phyloP scores from a whole-genome alignment of 148 eudicot genomes.

The Rhododendron molle region DNA sequence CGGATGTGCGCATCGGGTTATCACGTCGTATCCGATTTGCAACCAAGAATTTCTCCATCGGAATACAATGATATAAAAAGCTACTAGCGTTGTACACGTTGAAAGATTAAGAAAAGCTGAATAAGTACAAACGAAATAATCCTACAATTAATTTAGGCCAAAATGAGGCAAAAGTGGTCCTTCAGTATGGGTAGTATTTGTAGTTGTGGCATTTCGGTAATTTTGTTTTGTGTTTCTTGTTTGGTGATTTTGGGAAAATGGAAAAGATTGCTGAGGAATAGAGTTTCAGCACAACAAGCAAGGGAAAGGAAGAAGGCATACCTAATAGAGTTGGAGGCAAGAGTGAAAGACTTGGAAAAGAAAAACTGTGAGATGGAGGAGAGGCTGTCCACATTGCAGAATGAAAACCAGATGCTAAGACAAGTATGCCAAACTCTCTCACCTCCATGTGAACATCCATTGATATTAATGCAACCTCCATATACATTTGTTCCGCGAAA shows the following conservation, averaged over 20 bases:
- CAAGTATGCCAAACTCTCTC: background rate
- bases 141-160: background rate
- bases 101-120: too few species aligned
- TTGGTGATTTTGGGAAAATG: background rate
- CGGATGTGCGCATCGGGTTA: too few species aligned
- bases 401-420: constrained; percentile 93
- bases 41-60: too few species aligned
- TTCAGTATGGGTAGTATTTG: background rate
- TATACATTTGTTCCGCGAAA: background rate
- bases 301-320: constrained; percentile 98
- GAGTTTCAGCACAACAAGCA: constrained; percentile 99
- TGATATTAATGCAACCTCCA: background rate
- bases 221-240: background rate
- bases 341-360: constrained; percentile 82
- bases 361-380: constrained; percentile 89
- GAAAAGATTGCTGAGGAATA: constrained; percentile 83
- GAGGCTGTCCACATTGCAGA: constrained; percentile 80
- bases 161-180: background rate
- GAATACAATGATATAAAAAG: too few species aligned
- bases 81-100: too few species aligned
- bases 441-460: background rate
- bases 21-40: too few species aligned
- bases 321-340: constrained; percentile 66
- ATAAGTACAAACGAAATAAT: too few species aligned
- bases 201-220: constrained; percentile 2